Base-by-base conservation (phyloP, 495 filamentous ascomycete species). In the Jackrogersella minutella region DNA sequence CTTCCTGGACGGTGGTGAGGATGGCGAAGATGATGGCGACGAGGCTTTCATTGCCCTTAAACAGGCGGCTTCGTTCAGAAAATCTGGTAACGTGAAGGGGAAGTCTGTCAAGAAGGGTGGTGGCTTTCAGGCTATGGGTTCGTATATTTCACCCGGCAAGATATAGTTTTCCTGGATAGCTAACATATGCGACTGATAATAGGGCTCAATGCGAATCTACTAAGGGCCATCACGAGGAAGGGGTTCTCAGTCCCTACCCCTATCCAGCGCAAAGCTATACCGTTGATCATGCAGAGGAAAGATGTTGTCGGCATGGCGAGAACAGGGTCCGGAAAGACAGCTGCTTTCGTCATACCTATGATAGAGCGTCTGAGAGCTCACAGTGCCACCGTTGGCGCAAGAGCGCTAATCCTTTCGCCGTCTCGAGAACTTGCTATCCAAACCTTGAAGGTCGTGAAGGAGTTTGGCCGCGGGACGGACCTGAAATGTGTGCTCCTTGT, bases 251-350 rank as follows among this genome's bases (percentile, higher is more conserved):
- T 98, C 2, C 95, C 95, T 0, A 99, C 95, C 3, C 95, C 95
- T 0, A 98, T 99, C 75, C 95, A 99, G 81, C 85, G 95, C 33
- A 97, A 97, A 80, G 91, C 95, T 7, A 95, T 99, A 43, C 95
- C 95, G 3, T 82, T 98, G 55, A 84, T 97, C 39, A 82, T 97
- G 72, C 92, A 97, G 41, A 86, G 90, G 54, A 87, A 90, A 68
- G 94, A 99, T 82, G 92, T 99, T 3, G 93, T 98, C 6, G 95
- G 92, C 58, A 99, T 98, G 96, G 95, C 95, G 3, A 84, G 95
- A 49, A 99, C 95, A 16, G 95, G 95, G 74, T 96, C 92, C 34
- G 95, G 95, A 75, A 99, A 99, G 80, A 70, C 68, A 36, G 95
- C 94, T 1, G 94, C 95, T 11, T 99, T 99, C 74, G 92, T 99